Evolutionary conservation across 164 flowering plant genomes (phyloP).

Genomic region (Annona squamosa): DNA sequence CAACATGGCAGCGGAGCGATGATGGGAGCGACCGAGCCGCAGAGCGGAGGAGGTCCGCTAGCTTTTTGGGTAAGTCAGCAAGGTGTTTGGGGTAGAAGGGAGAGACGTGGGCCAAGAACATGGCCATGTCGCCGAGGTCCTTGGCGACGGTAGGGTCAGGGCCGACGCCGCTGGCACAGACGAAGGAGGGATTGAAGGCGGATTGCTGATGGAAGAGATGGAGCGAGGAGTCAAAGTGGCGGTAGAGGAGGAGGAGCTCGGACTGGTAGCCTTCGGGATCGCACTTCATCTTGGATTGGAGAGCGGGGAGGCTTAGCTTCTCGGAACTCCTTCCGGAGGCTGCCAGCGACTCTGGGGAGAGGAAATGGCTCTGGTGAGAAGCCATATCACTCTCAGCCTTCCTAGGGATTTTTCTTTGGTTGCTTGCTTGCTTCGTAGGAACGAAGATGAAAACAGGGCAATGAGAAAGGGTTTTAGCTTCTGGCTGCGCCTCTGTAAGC

Average conservation of each 20-base stretch:
- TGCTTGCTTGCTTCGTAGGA: no score
- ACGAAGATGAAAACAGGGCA: no score
- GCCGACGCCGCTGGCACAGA: slow-evolving; percentile 27
- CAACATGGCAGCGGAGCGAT: slow-evolving; percentile 42
- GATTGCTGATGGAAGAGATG: slow-evolving; percentile 66
- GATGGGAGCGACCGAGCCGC: slow-evolving; percentile 54
- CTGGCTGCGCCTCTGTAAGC: no score
- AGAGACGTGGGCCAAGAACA: slow-evolving; percentile 77
- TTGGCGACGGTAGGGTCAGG: slow-evolving; percentile 51
- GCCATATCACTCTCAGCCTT: not conserved
- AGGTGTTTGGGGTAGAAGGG: slow-evolving; percentile 65
- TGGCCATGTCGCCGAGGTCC: slow-evolving; percentile 66
- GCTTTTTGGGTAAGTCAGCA: slow-evolving; percentile 44
- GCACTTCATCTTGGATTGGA: slow-evolving; percentile 80
- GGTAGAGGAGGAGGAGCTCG: slow-evolving; percentile 53
- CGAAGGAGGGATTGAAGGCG: slow-evolving; percentile 40
- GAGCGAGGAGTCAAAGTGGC: slow-evolving; percentile 64
- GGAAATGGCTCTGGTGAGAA: not conserved
- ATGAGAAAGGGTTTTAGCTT: no score
- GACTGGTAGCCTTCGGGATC: slow-evolving; percentile 83
- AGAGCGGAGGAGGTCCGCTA: slow-evolving; percentile 42
- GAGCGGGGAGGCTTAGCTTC: slow-evolving; percentile 59
- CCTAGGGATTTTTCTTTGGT: not conserved
- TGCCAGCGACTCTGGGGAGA: slow-evolving; percentile 30
- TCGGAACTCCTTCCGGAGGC: slow-evolving; percentile 64